phyloP scores from a whole-genome alignment of 2,329 filamentous ascomycete genomes.

The Botrytis tulipae region DNA sequence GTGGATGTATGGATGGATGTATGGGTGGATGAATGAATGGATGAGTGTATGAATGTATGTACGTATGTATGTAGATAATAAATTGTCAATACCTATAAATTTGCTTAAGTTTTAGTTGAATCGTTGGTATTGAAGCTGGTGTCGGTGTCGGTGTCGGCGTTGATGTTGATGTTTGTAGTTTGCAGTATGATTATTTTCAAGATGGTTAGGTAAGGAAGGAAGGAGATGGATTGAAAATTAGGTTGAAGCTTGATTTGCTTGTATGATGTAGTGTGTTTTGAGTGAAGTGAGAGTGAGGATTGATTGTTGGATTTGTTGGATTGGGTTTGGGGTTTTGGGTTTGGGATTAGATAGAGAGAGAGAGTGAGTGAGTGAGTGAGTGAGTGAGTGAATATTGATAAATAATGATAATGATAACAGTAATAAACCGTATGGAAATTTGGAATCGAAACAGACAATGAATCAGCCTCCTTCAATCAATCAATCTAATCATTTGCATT shows the following conservation, averaged over 20 bases:
- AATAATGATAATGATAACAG: neutral
- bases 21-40: neutral
- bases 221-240: neutral
- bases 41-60: neutral
- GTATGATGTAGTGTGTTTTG: neutral
- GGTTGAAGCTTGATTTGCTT: neutral
- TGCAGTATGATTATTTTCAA: neutral
- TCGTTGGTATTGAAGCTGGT: neutral
- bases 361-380: too few species aligned
- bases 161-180: neutral
- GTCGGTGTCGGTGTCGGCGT: neutral
- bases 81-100: neutral
- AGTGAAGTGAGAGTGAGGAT: neutral
- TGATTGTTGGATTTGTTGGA: slow-evolving; percentile 1
- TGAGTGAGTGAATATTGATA: neutral
- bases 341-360: neutral
- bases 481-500: neutral
- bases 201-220: neutral
- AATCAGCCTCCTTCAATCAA: slow-evolving; percentile 1
- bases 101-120: neutral
- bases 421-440: neutral
- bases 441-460: neutral
- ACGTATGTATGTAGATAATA: neutral
- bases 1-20: too few species aligned
- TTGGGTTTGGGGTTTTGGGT: neutral